Percentiles rank a stretch among this genome's conserved stretches.
These are phyloP conservation scores for Thermochaetoides thermophila DNA, from an alignment of 495 filamentous ascomycete species.

Conservation along the genomic window DNA sequence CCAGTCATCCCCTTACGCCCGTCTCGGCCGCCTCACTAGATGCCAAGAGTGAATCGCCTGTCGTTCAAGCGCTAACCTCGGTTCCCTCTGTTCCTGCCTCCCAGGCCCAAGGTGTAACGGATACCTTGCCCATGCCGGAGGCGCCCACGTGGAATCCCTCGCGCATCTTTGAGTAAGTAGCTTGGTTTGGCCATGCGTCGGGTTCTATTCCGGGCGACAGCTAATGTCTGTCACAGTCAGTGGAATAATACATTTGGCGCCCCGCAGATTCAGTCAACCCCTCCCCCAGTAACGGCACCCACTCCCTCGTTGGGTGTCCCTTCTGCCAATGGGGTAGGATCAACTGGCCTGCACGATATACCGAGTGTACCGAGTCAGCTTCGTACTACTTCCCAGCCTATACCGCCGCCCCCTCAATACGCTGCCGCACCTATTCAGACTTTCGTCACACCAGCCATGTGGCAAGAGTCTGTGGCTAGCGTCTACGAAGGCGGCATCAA, in stretches of 20 bases:
- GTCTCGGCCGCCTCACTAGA: constrained; percentile 63
- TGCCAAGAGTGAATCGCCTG: constrained; percentile 66
- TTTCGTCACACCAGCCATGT: constrained; percentile 86
- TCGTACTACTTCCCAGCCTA: constrained; percentile 35
- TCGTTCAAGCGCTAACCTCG: constrained; percentile 63
- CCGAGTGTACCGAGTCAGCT: constrained; percentile 33
- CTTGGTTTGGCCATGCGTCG: too few species aligned
- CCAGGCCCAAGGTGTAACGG: constrained; percentile 28
- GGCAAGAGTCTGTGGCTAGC: constrained; percentile 88
- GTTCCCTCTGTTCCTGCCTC: constrained; percentile 44
- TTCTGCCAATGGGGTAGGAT: constrained; percentile 34
- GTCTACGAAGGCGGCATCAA: constrained; percentile 72
- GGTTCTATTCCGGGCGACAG: too few species aligned
- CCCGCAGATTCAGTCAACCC: constrained; percentile 32
- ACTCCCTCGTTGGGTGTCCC: constrained; percentile 27
- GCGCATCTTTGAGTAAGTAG: constrained; percentile 79
- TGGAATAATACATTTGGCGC: constrained; percentile 87
- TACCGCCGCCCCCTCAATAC: neutral
- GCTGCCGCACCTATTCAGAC: constrained; percentile 35
- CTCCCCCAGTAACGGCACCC: constrained; percentile 23
- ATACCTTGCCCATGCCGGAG: constrained; percentile 47
- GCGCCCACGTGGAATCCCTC: constrained; percentile 78
- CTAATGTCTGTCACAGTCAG: too few species aligned
- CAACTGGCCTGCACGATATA: constrained; percentile 36
- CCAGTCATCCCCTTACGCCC: constrained; percentile 61